A percentile compares a stretch with the other conserved stretches of the same genome.
Conservation (phyloP, 108 stramenopile genomes). For the Cyclotella atomus region DNA sequence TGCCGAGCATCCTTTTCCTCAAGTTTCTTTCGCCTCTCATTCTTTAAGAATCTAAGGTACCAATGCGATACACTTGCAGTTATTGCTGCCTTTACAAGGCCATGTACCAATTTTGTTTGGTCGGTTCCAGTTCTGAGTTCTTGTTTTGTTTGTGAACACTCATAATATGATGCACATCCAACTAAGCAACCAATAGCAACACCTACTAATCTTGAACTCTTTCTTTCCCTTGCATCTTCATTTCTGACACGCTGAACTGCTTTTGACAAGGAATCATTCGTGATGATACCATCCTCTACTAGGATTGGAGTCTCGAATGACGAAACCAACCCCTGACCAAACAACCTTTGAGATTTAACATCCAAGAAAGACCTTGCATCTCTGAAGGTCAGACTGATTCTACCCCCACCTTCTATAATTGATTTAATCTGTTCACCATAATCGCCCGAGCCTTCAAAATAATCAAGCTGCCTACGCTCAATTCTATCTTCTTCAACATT, state of each 20-base stretch:
- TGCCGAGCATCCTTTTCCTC: constrained; percentile 67
- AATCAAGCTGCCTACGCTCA: neutral
- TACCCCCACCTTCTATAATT: constrained; percentile 34
- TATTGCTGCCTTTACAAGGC: constrained; percentile 13
- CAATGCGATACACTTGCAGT: constrained; percentile 35
- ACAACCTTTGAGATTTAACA: constrained; percentile 54
- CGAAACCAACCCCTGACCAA: constrained; percentile 64
- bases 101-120: constrained; percentile 14
- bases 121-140: neutral
- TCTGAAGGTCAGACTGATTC: constrained; percentile 73
- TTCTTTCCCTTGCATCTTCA: constrained; percentile 48
- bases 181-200: constrained; percentile 46
- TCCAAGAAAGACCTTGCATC: constrained; percentile 73
- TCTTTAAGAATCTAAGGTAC: constrained; percentile 23
- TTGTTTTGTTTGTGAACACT: constrained; percentile 12
- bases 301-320: constrained; percentile 9
- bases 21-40: constrained; percentile 16
- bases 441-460: neutral
- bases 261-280: constrained; percentile 19
- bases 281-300: constrained; percentile 20
- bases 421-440: neutral
- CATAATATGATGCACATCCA: constrained; percentile 24
- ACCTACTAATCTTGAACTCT: constrained; percentile 29
- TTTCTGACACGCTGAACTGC: constrained; percentile 19
- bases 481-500: constrained; percentile 22